These are phyloP conservation scores for Castanea sativa DNA, from an alignment of 306 rosid genomes.

Conservation along the genomic window DNA sequence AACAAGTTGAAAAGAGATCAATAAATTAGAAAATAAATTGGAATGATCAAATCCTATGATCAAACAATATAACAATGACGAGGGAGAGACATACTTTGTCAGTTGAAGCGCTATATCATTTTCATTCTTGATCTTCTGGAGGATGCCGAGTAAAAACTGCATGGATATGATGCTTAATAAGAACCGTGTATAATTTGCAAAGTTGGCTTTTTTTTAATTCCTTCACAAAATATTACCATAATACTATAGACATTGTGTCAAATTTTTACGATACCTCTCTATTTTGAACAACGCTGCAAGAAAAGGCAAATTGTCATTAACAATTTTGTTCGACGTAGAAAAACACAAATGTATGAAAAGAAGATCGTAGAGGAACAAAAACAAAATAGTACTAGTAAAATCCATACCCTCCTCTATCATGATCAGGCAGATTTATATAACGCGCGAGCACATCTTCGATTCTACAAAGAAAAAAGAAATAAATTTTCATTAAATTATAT, in stretches of 20 bases:
- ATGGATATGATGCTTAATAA: neutral
- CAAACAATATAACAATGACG: neutral
- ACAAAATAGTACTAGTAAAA: neutral
- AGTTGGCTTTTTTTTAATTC: too few relatives aligned
- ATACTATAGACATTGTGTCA: neutral
- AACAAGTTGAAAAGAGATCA: neutral
- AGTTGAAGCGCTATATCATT: constrained; percentile 46
- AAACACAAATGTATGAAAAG: neutral
- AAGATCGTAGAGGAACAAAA: neutral
- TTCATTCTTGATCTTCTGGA: constrained; percentile 40
- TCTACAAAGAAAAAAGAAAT: constrained; percentile 27
- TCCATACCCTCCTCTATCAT: constrained; percentile 71
- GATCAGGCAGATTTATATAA: constrained; percentile 69
- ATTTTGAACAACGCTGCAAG: constrained; percentile 64
- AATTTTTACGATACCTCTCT: constrained; percentile 52
- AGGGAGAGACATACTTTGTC: constrained; percentile 28
- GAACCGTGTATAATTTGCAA: neutral
- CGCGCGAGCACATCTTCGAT: constrained; percentile 84
- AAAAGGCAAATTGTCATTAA: neutral
- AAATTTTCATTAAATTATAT: too few relatives aligned
- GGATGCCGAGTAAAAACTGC: constrained; percentile 42
- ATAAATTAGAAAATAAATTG: neutral
- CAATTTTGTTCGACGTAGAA: neutral
- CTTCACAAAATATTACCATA: too few relatives aligned
- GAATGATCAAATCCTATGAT: neutral